phyloP scores from a whole-genome alignment of 495 filamentous ascomycete species.

The Tuber melanosporum region DNA sequence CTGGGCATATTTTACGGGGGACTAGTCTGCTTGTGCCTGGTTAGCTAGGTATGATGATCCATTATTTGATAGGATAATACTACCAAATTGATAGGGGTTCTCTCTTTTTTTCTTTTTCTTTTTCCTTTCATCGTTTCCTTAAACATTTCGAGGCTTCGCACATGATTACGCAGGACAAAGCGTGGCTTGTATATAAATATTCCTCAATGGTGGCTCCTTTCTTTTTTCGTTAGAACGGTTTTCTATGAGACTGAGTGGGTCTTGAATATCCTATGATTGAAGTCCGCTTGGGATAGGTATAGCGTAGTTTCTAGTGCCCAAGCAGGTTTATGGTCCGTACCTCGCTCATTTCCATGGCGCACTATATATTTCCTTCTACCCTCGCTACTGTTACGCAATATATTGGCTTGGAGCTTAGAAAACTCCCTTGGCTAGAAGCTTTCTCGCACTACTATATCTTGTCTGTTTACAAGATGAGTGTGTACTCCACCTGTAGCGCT shows the following conservation, averaged over 20 bases:
- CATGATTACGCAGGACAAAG: neutral
- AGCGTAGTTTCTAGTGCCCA: neutral
- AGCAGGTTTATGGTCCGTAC: neutral
- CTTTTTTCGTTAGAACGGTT: neutral
- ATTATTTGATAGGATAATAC: neutral
- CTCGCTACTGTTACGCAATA: neutral
- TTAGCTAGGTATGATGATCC: conserved; percentile 55
- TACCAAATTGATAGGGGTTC: neutral
- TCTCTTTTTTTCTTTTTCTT: neutral
- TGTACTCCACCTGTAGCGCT: neutral
- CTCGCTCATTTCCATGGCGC: neutral
- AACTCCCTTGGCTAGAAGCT: neutral
- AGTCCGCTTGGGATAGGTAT: neutral
- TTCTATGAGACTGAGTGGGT: neutral
- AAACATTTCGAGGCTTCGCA: neutral
- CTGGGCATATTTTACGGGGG: conserved; percentile 93
- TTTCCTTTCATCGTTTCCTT: neutral
- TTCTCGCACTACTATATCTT: neutral
- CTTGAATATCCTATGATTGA: neutral
- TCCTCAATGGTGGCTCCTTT: neutral
- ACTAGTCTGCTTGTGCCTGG: conserved; percentile 90
- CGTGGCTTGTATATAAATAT: neutral
- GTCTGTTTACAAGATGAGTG: too few relatives aligned
- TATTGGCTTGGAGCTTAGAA: neutral
- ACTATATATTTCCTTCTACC: neutral